Evolutionary conservation across 495 filamentous ascomycete genomes (phyloP).

Genomic region (Trichoderma orchidacearum): DNA sequence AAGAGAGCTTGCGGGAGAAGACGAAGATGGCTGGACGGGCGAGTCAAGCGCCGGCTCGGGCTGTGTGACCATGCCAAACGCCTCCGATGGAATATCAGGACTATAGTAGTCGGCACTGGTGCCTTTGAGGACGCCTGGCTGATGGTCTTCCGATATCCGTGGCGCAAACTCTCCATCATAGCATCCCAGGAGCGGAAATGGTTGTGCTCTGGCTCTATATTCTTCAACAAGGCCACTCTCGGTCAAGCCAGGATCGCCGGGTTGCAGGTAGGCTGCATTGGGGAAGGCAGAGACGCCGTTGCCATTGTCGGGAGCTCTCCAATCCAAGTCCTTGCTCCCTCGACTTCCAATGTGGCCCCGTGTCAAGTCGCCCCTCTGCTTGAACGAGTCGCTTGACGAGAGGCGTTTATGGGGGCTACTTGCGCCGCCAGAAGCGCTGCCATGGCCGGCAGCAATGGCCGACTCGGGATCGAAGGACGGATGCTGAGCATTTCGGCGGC

Average conservation of each 20-base stretch:
- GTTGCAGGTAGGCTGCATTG: neutral
- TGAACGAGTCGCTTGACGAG: conserved; percentile 4
- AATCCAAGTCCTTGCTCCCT: neutral
- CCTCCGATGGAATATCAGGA: conserved; percentile 1
- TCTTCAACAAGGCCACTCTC: neutral
- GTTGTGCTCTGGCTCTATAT: neutral
- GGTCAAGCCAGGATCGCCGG: neutral
- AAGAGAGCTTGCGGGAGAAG: conserved; percentile 1
- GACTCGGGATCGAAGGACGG: conserved; percentile 13
- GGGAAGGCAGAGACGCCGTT: neutral
- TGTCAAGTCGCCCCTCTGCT: neutral
- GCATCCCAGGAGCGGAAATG: neutral
- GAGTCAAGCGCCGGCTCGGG: neutral
- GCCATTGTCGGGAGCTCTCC: neutral
- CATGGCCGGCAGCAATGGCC: neutral
- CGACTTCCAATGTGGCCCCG: neutral
- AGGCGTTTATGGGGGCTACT: neutral
- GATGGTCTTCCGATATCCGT: neutral
- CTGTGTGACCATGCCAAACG: neutral
- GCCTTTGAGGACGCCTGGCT: conserved; percentile 1
- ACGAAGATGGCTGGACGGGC: neutral
- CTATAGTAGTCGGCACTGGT: conserved; percentile 4
- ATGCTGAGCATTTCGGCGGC: conserved; percentile 8
- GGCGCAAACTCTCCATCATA: neutral
- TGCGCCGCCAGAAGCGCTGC: neutral